Evolutionary conservation across 257 asterid species (phyloP), one percentile per base, ranked within the genome.

Genomic region (Lycium ferocissimum): DNA sequence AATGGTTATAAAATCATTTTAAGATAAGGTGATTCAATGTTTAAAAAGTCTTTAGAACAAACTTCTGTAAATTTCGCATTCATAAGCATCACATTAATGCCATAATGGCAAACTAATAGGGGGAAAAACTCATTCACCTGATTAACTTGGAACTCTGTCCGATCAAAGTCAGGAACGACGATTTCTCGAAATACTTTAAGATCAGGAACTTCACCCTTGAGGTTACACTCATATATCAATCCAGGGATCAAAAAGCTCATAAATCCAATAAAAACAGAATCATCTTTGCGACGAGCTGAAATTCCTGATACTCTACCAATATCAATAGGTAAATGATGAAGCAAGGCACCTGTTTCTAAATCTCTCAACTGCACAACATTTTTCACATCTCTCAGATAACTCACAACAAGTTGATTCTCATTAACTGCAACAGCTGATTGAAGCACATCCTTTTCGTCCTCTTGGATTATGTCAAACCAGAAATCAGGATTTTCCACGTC

Each of bases 231-330:
- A 88, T 94, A 95, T 76, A 93, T 93, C 20, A 92, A 92, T 26
- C 94, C 97, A 7, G 99, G 99, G 82, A 94, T 89, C 65, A 97
- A 95, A 87, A 94, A 97, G 93, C 95, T 97, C 73, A 95, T 92
- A 88, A 94, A 95, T 57, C 93, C 94, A 85, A 94, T 83, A 81
- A 97, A 97, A 47, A 92, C 43, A 6, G 62, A 80, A 72, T 86
- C 86, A 91, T 92, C 97, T 78, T 93, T 92, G 43, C 98, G 94
- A 54, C 96, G 89, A 86, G 93, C 90, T 69, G 98, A 94, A 87
- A 95, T 86, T 4, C 87, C 93, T 57, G 91, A 89, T 6, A 95
- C 98, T 9, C 97, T 59, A 61, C 99, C 99, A 76, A 97, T 97
- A 75, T 95, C 98, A 78, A 97, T 88, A 12, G 94, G 94, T 85